phyloP scores from a whole-genome alignment of 2,329 filamentous ascomycete species.

The Aspergillus aculeatus region DNA sequence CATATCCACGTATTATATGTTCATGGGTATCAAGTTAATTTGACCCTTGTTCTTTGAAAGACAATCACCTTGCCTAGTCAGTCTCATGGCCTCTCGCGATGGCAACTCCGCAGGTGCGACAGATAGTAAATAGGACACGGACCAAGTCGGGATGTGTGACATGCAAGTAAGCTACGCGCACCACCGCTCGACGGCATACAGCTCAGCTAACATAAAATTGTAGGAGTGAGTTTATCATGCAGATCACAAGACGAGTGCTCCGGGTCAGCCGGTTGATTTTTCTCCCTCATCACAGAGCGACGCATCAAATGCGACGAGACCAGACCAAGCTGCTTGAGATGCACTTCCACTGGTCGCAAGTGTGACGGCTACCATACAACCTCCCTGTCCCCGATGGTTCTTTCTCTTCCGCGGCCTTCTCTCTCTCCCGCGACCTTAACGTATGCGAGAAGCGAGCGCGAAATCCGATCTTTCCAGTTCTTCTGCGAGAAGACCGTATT shows the following conservation, averaged over 20 bases:
- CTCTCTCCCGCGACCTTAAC: slow-evolving; percentile 5
- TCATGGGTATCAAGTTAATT: too few species aligned
- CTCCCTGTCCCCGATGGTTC: neutral
- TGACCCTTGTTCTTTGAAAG: too few species aligned
- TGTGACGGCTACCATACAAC: slow-evolving; percentile 30
- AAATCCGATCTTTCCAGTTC: slow-evolving; percentile 32
- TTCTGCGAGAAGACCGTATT: slow-evolving; percentile 31
- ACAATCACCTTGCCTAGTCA: neutral
- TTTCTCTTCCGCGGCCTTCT: slow-evolving; percentile 10
- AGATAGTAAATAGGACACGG: neutral
- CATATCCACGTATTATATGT: too few species aligned
- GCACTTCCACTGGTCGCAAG: slow-evolving; percentile 32
- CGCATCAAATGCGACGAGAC: slow-evolving; percentile 35
- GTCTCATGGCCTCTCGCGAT: neutral
- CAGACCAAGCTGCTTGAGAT: slow-evolving; percentile 29
- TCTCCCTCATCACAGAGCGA: slow-evolving; percentile 16
- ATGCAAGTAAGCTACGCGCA: slow-evolving; percentile 8
- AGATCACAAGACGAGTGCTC: neutral
- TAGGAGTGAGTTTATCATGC: neutral
- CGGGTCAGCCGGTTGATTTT: neutral
- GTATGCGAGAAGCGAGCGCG: slow-evolving; percentile 15
- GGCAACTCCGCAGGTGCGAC: neutral
- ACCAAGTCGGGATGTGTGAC: slow-evolving; percentile 12
- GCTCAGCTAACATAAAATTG: neutral
- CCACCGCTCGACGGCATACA: neutral